phyloP scores from a whole-genome alignment of 176 grass and related monocot genomes.

The Ensete glaucum region DNA sequence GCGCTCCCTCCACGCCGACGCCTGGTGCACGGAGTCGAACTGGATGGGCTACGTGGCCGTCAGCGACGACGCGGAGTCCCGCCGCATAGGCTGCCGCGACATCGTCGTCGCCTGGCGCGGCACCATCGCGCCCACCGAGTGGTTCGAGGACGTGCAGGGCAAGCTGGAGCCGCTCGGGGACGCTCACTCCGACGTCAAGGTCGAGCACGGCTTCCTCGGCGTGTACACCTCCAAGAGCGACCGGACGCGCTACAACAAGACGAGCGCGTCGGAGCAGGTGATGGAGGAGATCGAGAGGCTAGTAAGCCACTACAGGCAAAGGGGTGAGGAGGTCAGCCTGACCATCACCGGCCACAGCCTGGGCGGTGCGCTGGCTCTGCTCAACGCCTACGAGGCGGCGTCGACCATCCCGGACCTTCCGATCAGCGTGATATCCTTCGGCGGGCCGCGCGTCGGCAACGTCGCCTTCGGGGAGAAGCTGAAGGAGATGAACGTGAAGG shows the following conservation, averaged over 20 bases:
- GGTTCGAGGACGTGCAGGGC: constrained; percentile 21
- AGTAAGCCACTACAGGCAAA: constrained; percentile 18
- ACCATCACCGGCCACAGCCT: constrained; percentile 57
- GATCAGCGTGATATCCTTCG: constrained; percentile 48
- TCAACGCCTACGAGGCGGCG: constrained; percentile 41
- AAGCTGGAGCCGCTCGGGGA: background rate
- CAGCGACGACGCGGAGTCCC: constrained; percentile 15
- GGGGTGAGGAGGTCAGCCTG: constrained; percentile 25
- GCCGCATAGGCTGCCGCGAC: constrained; percentile 22
- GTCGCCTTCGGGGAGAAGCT: constrained; percentile 28
- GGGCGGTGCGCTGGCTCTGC: constrained; percentile 47
- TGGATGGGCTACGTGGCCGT: constrained; percentile 40
- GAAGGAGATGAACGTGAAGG: constrained; percentile 27
- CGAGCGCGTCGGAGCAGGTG: constrained; percentile 42
- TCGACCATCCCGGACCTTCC: constrained; percentile 15
- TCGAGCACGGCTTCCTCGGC: constrained; percentile 39
- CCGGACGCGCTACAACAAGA: constrained; percentile 20
- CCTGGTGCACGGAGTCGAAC: constrained; percentile 24
- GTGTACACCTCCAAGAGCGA: constrained; percentile 36
- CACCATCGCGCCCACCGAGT: constrained; percentile 14
- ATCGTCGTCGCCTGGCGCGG: constrained; percentile 37
- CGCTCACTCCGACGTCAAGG: constrained; percentile 9
- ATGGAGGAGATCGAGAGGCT: constrained; percentile 29
- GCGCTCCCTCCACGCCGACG: constrained; percentile 17
- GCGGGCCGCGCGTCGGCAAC: constrained; percentile 48